phyloP scores from a whole-genome alignment of 371 early-diverging fungal species.

The Mortierella sp. region DNA sequence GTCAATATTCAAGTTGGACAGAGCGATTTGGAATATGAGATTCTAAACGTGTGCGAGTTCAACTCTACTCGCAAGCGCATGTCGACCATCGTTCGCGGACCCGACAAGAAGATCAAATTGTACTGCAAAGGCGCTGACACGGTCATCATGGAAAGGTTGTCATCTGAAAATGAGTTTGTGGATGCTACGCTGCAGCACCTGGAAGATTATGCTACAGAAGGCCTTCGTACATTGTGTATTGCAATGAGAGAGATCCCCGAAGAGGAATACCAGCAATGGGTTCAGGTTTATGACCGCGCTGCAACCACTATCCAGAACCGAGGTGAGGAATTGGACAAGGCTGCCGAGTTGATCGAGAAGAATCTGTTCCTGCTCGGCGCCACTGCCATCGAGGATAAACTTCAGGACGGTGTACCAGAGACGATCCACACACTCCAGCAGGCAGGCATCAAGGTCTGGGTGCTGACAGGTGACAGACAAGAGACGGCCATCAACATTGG shows the following conservation, averaged over 20 bases:
- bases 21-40: conserved; percentile 78
- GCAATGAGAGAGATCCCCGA: conserved; percentile 92
- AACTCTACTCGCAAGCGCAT: conserved; percentile 97
- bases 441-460: conserved; percentile 97
- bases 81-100: conserved; percentile 92
- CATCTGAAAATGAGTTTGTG: conserved; percentile 77
- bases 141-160: conserved; percentile 94
- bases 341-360: conserved; percentile 95
- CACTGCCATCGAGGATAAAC: conserved; percentile 98
- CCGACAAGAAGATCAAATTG: conserved; percentile 90
- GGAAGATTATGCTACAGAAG: conserved; percentile 91
- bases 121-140: conserved; percentile 99
- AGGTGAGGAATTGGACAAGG: conserved; percentile 86
- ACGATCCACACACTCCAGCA: conserved; percentile 95
- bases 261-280: conserved; percentile 90
- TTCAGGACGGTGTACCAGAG: conserved; percentile 98
- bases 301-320: conserved; percentile 91
- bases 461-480: conserved; percentile 93
- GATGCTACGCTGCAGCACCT: conserved; percentile 80
- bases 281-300: conserved; percentile 85
- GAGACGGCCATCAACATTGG: conserved; percentile 96
- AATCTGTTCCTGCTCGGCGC: conserved; percentile 93
- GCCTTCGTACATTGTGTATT: conserved; percentile 93
- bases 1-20: conserved; percentile 80
- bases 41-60: conserved; percentile 96